Conservation (phyloP, 805 yeast species). For the Candida boleticola region DNA sequence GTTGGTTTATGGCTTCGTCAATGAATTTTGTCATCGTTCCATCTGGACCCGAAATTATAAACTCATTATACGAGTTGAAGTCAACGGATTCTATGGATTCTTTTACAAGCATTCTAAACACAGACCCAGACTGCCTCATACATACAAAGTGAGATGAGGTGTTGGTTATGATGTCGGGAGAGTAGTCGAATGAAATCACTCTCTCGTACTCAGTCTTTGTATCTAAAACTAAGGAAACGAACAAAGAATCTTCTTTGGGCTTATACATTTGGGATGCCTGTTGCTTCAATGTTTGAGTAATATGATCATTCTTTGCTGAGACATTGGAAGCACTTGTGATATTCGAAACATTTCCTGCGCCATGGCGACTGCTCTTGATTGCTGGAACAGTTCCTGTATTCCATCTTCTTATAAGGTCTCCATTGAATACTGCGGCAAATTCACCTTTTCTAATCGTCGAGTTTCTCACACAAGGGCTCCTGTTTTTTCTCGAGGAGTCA, state of each 20-base stretch:
- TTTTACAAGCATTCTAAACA: constrained; percentile 71
- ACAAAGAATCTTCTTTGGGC: constrained; percentile 55
- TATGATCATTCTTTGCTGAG: background rate
- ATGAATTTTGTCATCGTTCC: constrained; percentile 50
- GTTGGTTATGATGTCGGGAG: constrained; percentile 48
- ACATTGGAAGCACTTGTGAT: background rate
- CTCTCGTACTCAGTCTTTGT: constrained; percentile 73
- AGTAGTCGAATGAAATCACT: constrained; percentile 82
- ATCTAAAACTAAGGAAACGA: constrained; percentile 75
- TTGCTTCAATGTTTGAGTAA: constrained; percentile 20
- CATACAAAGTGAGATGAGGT: constrained; percentile 71
- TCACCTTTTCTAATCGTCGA: constrained; percentile 67
- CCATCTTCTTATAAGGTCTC: constrained; percentile 79
- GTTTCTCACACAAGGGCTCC: constrained; percentile 65
- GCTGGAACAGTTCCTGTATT: constrained; percentile 59
- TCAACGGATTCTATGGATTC: constrained; percentile 63
- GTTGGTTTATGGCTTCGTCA: constrained; percentile 21
- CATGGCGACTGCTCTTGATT: constrained; percentile 3
- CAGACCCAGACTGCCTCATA: constrained; percentile 87
- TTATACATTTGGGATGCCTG: constrained; percentile 37
- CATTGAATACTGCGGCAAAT: constrained; percentile 75
- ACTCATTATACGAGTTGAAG: constrained; percentile 69
- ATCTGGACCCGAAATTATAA: constrained; percentile 56
- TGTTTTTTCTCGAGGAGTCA: constrained; percentile 54
- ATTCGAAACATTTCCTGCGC: constrained; percentile 7